Base-by-base conservation (phyloP, 1,139 yeast genomes). In the Meyerozyma carpophila region DNA sequence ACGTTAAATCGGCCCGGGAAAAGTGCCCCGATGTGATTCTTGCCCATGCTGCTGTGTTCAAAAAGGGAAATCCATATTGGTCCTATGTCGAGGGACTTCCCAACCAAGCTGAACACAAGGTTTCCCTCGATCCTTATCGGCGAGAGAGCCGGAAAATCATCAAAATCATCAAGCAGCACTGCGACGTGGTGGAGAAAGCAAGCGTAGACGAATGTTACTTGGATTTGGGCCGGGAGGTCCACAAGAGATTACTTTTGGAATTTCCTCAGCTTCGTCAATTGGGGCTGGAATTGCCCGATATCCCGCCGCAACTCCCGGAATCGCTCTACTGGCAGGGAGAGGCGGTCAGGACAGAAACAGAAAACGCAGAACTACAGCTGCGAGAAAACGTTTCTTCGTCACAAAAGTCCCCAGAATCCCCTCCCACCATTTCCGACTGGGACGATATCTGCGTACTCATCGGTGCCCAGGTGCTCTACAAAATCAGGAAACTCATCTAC, bases 31-130 rank as follows among this genome's bases (percentile, higher is more conserved):
- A 74, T 32, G 61, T 93, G 11, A 73, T 85, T 4, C 75, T 87
- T 5, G 93, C 94, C 1, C 98, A 93, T 61, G 96, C 97, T 0
- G 97, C 98, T 0, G 96, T 93, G 1, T 93, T 87, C 68, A 82
- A 79, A 53, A 87, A 84, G 58, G 98, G 98, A 2, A 90, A 87
- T 47, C 76, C 83, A 11, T 76, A 78, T 43, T 93, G 98, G 97
- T 75, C 81, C 39, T 90, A 91, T 43, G 47, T 62, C 6, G 57
- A 62, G 8, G 64, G 70, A 9, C 43, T 68, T 3, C 83, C 83
- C 0, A 55, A 62, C 40, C 74, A 75, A 32, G 67, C 59, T 0
- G 64, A 71, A 29, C 87, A 90, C 59, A 93, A 93, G 61, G 97
- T 93, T 8, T 82, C 94, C 6, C 67, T 93, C 44, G 98, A 93